phyloP scores from a whole-genome alignment of 208 protist species.

The Crithidia fasciculata region DNA sequence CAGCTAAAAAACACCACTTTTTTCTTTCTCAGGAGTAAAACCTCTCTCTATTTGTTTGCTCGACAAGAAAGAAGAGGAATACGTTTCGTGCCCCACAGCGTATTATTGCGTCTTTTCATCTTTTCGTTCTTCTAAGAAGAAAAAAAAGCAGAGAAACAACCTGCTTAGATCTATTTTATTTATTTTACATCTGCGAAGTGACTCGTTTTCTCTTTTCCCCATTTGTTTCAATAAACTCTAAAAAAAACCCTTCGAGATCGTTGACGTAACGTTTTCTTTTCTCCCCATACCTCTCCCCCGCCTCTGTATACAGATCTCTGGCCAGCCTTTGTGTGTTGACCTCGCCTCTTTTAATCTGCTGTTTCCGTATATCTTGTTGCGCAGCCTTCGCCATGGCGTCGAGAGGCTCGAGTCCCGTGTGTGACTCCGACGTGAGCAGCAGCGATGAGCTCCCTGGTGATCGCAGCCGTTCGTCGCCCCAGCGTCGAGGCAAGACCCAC shows the following conservation, averaged over 20 bases:
- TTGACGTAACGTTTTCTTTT: neutral
- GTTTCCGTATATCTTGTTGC: neutral
- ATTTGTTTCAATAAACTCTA: neutral
- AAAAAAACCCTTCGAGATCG: too few species aligned
- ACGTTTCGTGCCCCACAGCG: too few species aligned
- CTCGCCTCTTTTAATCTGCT: neutral
- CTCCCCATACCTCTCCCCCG: neutral
- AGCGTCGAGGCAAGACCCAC: neutral
- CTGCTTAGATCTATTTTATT: too few species aligned
- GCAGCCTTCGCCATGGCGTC: slow-evolving; percentile 5
- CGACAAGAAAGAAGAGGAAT: too few species aligned
- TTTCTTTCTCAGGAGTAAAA: too few species aligned
- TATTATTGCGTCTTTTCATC: too few species aligned
- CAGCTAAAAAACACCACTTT: too few species aligned
- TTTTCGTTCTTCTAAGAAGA: too few species aligned
- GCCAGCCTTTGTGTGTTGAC: too few species aligned
- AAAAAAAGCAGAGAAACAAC: too few species aligned
- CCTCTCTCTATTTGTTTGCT: too few species aligned
- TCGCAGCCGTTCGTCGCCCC: neutral
- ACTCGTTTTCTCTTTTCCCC: neutral
- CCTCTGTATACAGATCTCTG: neutral
- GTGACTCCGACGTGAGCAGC: slow-evolving; percentile 16
- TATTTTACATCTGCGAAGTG: neutral
- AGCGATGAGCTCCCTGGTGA: neutral
- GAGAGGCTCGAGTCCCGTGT: slow-evolving; percentile 3